Evolutionary conservation across 352 stramenopile genomes (phyloP).

Genomic region (Phytophthora uliginosa): DNA sequence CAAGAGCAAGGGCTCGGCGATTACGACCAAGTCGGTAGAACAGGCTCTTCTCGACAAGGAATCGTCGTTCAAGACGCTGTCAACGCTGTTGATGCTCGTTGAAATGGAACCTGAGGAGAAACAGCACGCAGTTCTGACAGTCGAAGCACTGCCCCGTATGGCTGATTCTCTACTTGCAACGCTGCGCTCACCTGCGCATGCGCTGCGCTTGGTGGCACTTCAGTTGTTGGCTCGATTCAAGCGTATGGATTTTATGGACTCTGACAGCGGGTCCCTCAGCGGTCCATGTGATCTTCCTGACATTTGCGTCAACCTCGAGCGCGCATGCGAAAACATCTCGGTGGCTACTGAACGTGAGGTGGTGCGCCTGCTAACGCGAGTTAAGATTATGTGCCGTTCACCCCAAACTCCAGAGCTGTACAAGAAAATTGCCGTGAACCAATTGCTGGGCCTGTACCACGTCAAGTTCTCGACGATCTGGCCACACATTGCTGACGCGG

Average conservation of each 20-base stretch:
- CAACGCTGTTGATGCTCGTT: slow-evolving; percentile 66
- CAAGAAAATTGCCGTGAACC: slow-evolving; percentile 81
- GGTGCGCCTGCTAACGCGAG: slow-evolving; percentile 78
- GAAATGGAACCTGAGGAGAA: slow-evolving; percentile 66
- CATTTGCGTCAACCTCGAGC: slow-evolving; percentile 74
- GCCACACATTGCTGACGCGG: slow-evolving; percentile 78
- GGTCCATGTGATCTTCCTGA: slow-evolving; percentile 80
- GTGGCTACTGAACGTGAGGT: slow-evolving; percentile 89
- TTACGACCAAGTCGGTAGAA: slow-evolving; percentile 44
- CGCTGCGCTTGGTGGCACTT: slow-evolving; percentile 74
- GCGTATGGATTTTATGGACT: slow-evolving; percentile 62
- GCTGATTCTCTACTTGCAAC: slow-evolving; percentile 59
- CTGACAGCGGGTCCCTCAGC: slow-evolving; percentile 48
- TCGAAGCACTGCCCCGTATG: slow-evolving; percentile 41
- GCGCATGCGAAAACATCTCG: slow-evolving; percentile 54
- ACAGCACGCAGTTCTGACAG: slow-evolving; percentile 56
- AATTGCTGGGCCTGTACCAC: slow-evolving; percentile 87
- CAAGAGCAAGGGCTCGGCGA: slow-evolving; percentile 11
- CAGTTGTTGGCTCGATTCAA: slow-evolving; percentile 72
- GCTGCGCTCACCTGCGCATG: slow-evolving; percentile 74
- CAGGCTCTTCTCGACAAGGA: slow-evolving; percentile 52
- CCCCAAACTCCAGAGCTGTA: slow-evolving; percentile 80
- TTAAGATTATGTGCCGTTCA: slow-evolving; percentile 83
- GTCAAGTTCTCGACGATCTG: slow-evolving; percentile 92
- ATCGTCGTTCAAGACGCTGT: slow-evolving; percentile 67